Base-by-base conservation (phyloP, 2,329 filamentous ascomycete genomes). In the Penicillium digitatum region DNA sequence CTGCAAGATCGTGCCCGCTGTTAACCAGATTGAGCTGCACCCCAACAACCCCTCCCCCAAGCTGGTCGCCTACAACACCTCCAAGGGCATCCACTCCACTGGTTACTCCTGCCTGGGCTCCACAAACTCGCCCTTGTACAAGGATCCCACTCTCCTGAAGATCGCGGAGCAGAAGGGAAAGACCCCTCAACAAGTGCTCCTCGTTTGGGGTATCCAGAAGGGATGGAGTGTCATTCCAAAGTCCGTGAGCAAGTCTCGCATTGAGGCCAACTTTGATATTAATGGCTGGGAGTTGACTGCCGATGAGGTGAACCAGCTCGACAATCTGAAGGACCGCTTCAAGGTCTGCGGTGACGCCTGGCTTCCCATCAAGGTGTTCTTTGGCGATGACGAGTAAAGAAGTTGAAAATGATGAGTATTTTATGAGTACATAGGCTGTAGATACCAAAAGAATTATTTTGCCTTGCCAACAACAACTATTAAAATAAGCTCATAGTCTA, bases 181-280 rank as follows among this genome's bases (percentile, higher is more conserved):
- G 72, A 77, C 72, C 34, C 78, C 79, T 18, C 80, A 81, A 48
- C 81, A 83, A 66, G 76, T 80, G 7, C 76, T 81, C 26, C 72
- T 83, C 34, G 79, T 85, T 66, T 95, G 90, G 89, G 90, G 89
- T 61, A 76, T 95, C 52, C 84, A 88, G 72, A 86, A 90, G 69
- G 89, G 87, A 56, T 90, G 87, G 79, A 88, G 84, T 62, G 89
- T 95, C 49, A 90, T 95, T 66, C 90, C 90, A 66, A 95, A 95
- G 82, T 88, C 83, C 49, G 87, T 92, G 55, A 91, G 83, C 62
- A 82, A 85, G 62, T 79, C 79, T 50, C 83, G 90, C 39, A 91
- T 95, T 67, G 79, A 88, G 74, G 82, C 78, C 59, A 95, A 95
- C 80, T 89, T 85, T 64, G 82, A 87, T 71, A 79, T 89, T 49